Percentiles rank a stretch among this genome's conserved stretches.
phyloP scores from a whole-genome alignment of 192 early-diverging fungal species.

The Backusella sp. region DNA sequence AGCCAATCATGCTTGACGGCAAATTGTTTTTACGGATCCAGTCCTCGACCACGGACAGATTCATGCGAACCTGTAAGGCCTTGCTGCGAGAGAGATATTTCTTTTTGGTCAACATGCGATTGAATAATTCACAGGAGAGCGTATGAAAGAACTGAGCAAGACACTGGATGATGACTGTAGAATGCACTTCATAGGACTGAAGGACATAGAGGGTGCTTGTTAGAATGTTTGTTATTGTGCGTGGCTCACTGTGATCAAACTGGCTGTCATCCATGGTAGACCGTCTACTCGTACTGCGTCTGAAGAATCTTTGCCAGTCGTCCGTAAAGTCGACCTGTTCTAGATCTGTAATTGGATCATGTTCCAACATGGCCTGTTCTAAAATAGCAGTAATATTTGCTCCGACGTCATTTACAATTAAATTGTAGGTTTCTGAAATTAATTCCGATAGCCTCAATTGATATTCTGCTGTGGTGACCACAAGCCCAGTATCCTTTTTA shows the following conservation, averaged over 20 bases:
- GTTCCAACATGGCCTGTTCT: slow-evolving; percentile 64
- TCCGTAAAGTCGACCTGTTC: slow-evolving; percentile 55
- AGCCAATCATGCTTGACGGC: slow-evolving; percentile 36
- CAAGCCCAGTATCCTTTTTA: slow-evolving; percentile 79
- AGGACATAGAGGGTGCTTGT: slow-evolving; percentile 68
- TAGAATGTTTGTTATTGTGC: slow-evolving; percentile 71
- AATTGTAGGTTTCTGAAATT: slow-evolving; percentile 66
- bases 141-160: slow-evolving; percentile 79
- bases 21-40: slow-evolving; percentile 74
- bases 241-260: slow-evolving; percentile 44
- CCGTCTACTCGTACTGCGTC: slow-evolving; percentile 34
- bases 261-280: slow-evolving; percentile 6
- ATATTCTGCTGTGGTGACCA: slow-evolving; percentile 60
- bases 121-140: slow-evolving; percentile 79
- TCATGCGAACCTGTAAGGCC: slow-evolving; percentile 85
- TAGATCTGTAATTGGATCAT: slow-evolving; percentile 71
- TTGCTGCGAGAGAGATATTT: slow-evolving; percentile 74
- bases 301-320: slow-evolving; percentile 56
- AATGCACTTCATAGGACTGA: slow-evolving; percentile 73
- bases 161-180: slow-evolving; percentile 66
- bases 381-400: slow-evolving; percentile 61
- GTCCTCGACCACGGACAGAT: slow-evolving; percentile 76
- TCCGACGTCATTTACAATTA: slow-evolving; percentile 63
- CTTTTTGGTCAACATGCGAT: slow-evolving; percentile 76
- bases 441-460: slow-evolving; percentile 82